A percentile compares a stretch with the other conserved stretches of the same genome.
Evolutionary conservation across 2,329 filamentous ascomycete species (phyloP).

Genomic region (Coniochaeta sp.): DNA sequence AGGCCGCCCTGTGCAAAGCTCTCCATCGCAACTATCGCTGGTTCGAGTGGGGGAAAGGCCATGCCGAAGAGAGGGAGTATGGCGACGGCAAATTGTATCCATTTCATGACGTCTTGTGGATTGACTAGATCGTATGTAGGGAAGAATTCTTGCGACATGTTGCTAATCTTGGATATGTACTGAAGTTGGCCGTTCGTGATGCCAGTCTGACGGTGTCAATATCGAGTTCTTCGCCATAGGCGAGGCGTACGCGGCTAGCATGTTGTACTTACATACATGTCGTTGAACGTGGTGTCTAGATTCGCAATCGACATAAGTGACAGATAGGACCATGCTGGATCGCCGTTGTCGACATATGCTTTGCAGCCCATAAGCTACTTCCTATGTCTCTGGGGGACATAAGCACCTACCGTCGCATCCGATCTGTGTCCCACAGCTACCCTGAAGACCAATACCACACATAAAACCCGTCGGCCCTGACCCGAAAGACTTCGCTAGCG

Average conservation of each 20-base stretch:
- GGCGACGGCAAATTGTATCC: conserved; percentile 1
- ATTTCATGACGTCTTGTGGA: neutral
- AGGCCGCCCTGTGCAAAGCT: neutral
- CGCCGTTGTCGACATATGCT: neutral
- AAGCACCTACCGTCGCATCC: neutral
- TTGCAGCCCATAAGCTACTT: too few species aligned
- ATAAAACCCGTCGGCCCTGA: neutral
- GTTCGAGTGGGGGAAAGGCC: neutral
- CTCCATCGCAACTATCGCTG: neutral
- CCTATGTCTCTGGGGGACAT: neutral
- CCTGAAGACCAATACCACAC: conserved; percentile 1
- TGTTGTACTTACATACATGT: conserved; percentile 1
- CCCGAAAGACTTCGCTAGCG: neutral
- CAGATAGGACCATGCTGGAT: neutral
- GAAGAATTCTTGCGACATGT: conserved; percentile 2
- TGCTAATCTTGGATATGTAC: conserved; percentile 1
- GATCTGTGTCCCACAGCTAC: neutral
- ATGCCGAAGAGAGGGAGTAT: neutral
- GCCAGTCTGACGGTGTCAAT: neutral
- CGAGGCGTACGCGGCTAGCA: neutral
- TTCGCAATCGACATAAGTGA: neutral
- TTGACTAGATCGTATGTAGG: neutral
- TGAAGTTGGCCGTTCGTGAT: conserved; percentile 1
- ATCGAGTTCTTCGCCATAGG: neutral
- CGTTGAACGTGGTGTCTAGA: conserved; percentile 1